Base-by-base conservation (phyloP, 768 basidiomycete genomes). In the Phlebiopsis gigantea region DNA sequence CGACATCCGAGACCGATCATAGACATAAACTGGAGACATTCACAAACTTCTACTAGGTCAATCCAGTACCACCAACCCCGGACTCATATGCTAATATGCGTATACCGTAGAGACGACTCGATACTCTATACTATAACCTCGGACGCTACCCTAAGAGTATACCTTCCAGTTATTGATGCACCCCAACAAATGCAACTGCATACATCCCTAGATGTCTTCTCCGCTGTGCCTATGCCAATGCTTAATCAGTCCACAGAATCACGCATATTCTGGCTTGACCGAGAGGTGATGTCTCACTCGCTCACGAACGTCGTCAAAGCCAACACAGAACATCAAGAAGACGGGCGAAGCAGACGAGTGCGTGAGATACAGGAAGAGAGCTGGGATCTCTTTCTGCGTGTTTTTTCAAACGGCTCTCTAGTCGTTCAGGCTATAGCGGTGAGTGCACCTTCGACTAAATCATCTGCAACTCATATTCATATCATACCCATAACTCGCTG, bases 121-220 rank as follows among this genome's bases (percentile, higher is more conserved):
- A 83, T 87, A 54, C 75, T 96, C 2, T 94, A 90, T 67, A 93
- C 92, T 31, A 79, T 90, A 58, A 92, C 94, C 14, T 81, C 83
- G 24, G 90, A 94, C 63, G 82, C 89, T 0, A 87, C 87, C 4
- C 68, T 96, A 31, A 84, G 94, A 22, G 83, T 97, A 64, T 95
- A 91, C 69, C 73, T 90, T 30, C 91, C 94, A 5, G 90, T 97
- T 12, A 73, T 97, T 45, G 94, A 97, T 68, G 83, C 85, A 15
- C 92, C 93, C 12, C 83, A 85, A 60, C 80, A 83, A 66, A 77
- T 97, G 41, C 94, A 96, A 68, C 79, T 97, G 4, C 92, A 93
- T 65, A 82, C 87, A 6, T 79, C 88, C 2, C 67, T 95, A 46
- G 90, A 94, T 66, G 69, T 84, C 7, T 83, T 77, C 62, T 82